phyloP scores from a whole-genome alignment of 2,329 filamentous ascomycete genomes.

The Alternaria consortialis region DNA sequence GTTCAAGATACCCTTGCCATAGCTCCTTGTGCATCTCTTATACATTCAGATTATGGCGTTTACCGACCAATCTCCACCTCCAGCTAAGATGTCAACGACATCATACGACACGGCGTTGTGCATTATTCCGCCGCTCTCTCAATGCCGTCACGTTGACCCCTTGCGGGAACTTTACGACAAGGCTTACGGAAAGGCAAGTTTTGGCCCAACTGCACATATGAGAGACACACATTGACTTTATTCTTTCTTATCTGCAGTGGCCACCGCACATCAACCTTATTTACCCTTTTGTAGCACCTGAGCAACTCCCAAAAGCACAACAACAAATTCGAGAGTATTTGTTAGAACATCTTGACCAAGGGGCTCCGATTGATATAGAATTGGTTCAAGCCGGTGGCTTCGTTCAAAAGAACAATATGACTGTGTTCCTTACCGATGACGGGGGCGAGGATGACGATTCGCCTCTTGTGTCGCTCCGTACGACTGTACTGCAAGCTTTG shows the following conservation, averaged over 20 bases:
- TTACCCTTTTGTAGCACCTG: slow-evolving; percentile 69
- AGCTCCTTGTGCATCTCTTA: not conserved
- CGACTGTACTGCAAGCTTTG: slow-evolving; percentile 32
- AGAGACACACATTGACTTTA: not conserved
- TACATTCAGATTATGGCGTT: slow-evolving; percentile 28
- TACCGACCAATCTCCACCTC: slow-evolving; percentile 3
- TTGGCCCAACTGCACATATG: not conserved
- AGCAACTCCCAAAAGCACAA: slow-evolving; percentile 57
- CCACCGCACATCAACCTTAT: slow-evolving; percentile 72
- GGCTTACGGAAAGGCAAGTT: slow-evolving; percentile 56
- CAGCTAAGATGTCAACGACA: slow-evolving; percentile 29
- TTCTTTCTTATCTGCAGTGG: slow-evolving; percentile 54
- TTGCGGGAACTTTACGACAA: slow-evolving; percentile 71
- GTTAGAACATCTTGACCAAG: slow-evolving; percentile 8
- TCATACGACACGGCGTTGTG: slow-evolving; percentile 70
- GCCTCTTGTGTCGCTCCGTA: slow-evolving; percentile 29
- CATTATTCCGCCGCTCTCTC: slow-evolving; percentile 62
- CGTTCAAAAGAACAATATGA: slow-evolving; percentile 60
- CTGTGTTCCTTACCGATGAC: slow-evolving; percentile 43
- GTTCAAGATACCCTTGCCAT: slow-evolving; percentile 20
- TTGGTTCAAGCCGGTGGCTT: slow-evolving; percentile 60
- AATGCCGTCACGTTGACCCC: slow-evolving; percentile 61
- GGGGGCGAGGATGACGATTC: slow-evolving; percentile 2
- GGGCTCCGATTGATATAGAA: slow-evolving; percentile 12
- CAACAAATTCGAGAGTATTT: slow-evolving; percentile 53